These are phyloP conservation scores for Drechslerella coelobrocha DNA, from an alignment of 2,329 filamentous ascomycete species.

Conservation along the genomic window DNA sequence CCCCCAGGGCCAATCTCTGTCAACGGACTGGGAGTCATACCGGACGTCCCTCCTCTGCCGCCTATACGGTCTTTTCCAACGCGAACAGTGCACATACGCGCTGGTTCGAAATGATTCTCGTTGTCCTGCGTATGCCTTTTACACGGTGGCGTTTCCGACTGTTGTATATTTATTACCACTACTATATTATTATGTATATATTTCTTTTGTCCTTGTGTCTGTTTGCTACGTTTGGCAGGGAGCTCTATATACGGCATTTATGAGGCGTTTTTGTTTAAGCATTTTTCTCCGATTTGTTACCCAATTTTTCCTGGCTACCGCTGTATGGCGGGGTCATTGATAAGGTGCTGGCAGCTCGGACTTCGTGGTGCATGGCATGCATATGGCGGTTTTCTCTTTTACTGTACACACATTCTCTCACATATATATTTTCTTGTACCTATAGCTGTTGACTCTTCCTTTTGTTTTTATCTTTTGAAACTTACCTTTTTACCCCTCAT, in stretches of 20 bases:
- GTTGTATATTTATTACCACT: conserved; percentile 38
- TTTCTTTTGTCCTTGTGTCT: conserved; percentile 12
- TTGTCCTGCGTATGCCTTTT: conserved; percentile 5
- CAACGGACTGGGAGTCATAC: conserved; percentile 38
- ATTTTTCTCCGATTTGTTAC: conserved; percentile 4
- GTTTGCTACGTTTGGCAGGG: conserved; percentile 12
- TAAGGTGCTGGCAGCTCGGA: too few relatives aligned
- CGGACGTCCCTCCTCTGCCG: conserved; percentile 42
- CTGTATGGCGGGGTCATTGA: background rate
- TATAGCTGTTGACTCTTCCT: too few relatives aligned
- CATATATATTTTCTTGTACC: too few relatives aligned
- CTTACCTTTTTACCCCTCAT: too few relatives aligned
- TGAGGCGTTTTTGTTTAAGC: conserved; percentile 33
- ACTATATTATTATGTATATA: background rate
- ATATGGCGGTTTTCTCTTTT: too few relatives aligned
- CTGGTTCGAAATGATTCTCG: conserved; percentile 32
- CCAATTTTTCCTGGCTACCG: background rate
- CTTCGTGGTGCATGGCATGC: too few relatives aligned
- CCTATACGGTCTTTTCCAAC: conserved; percentile 23
- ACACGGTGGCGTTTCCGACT: conserved; percentile 17
- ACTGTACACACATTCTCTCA: too few relatives aligned
- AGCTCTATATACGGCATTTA: conserved; percentile 39
- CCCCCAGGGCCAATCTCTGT: conserved; percentile 32
- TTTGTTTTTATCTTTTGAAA: too few relatives aligned
- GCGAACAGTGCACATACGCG: conserved; percentile 38